Evolutionary conservation across 768 basidiomycete genomes (phyloP).

Genomic region (Suillus paluster): DNA sequence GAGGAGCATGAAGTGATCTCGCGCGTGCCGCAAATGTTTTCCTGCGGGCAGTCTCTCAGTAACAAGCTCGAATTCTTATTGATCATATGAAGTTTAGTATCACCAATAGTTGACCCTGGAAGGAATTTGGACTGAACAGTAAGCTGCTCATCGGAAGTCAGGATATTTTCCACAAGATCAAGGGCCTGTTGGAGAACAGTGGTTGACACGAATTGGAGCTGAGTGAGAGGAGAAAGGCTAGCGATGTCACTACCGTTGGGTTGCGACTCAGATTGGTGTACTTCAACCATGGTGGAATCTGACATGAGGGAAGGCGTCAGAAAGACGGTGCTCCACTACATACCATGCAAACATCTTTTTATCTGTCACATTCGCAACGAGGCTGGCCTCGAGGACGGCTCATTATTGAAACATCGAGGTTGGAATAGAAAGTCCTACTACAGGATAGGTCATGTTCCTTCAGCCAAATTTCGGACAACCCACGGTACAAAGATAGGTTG

Average conservation of each 20-base stretch:
- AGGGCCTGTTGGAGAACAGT: conserved; percentile 75
- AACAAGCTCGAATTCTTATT: neutral
- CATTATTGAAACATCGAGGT: neutral
- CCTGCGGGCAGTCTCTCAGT: conserved; percentile 46
- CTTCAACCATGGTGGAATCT: conserved; percentile 27
- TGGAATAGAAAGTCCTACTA: too few relatives aligned
- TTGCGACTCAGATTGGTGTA: conserved; percentile 12
- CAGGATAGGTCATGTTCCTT: conserved; percentile 68
- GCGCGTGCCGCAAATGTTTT: conserved; percentile 85
- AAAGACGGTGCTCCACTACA: neutral
- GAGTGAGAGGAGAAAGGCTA: conserved; percentile 43
- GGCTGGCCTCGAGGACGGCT: conserved; percentile 28
- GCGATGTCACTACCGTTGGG: conserved; percentile 15
- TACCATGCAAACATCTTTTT: neutral
- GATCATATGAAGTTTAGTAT: conserved; percentile 16
- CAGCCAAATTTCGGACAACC: conserved; percentile 81
- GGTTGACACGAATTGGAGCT: conserved; percentile 68
- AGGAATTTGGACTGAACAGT: conserved; percentile 69
- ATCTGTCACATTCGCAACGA: conserved; percentile 1
- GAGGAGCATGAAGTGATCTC: conserved; percentile 80
- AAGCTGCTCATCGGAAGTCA: conserved; percentile 73
- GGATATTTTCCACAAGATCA: conserved; percentile 66
- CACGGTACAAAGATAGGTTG: conserved; percentile 48
- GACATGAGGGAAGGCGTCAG: conserved; percentile 10
- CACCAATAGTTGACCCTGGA: conserved; percentile 89